Base-by-base conservation (phyloP, 2,329 filamentous ascomycete species). In the Teratosphaeria destructans region DNA sequence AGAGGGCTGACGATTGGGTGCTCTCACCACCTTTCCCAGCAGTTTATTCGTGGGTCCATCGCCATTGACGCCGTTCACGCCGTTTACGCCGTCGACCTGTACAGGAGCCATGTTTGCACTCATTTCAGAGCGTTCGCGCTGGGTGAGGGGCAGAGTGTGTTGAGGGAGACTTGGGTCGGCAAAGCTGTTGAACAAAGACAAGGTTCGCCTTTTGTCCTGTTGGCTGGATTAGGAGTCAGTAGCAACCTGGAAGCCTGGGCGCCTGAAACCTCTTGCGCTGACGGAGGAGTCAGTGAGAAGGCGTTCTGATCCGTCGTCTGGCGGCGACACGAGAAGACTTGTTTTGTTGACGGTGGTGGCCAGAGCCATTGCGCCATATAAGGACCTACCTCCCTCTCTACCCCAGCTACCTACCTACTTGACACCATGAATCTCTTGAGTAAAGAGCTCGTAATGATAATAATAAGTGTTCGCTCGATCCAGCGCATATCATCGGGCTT, bases 1-100 rank as follows among this genome's bases (percentile, higher is more conserved):
- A 59, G 92, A 96, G 27, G 92, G 89, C 63, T 87, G 83, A 59
- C 89, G 85, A 69, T 77, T 75, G 39, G 79, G 79, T 8, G 78
- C 76, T 47, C 79, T 74, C 57, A 79, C 74, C 60, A 81, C 78
- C 65, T 78, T 76, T 57, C 85, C 81, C 55, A 85, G 76, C 62
- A 82, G 76, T 73, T 84, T 85, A 73, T 85, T 82, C 65, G 78
- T 75, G 29, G 58, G 62, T 55, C 26, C 57, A 5, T 23, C n/a
- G 57, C 62, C 61, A 52, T 63, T 64, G 10, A 53, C 16, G 57
- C 62, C 63, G 39, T 62, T 64, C 56, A 60, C 26, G 19, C 62
- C 63, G 39, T 62, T 64, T 54, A 60, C 26, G 19, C 49, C 56
- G 37, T 54, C 54, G 12, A 59, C 56, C 5, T 62, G 56, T 57